Percentiles rank a stretch among this genome's conserved stretches.
phyloP scores from a whole-genome alignment of 495 filamentous ascomycete species.

The Terfezia claveryi region DNA sequence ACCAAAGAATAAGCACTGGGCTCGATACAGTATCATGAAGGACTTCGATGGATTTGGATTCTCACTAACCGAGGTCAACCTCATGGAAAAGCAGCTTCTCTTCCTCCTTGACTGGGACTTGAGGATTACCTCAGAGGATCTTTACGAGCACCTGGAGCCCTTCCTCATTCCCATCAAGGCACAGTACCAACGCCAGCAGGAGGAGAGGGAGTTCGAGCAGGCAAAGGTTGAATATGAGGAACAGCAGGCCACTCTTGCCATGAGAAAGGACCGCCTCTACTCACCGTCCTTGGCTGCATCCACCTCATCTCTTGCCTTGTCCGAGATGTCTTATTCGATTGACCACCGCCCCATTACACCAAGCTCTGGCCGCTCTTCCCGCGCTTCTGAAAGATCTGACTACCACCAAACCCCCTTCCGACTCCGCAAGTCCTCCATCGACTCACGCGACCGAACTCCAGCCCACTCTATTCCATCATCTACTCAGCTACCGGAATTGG shows the following conservation, averaged over 20 bases:
- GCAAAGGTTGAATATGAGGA: conserved; percentile 5
- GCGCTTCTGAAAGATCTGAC: conserved; percentile 13
- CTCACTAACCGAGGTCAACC: conserved; percentile 80
- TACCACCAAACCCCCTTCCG: conserved; percentile 7
- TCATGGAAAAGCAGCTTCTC: conserved; percentile 95
- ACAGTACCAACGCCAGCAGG: conserved; percentile 21
- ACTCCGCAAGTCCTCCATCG: neutral
- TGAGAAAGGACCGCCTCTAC: neutral
- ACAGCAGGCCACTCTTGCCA: conserved; percentile 7
- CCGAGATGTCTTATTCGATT: neutral
- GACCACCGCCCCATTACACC: neutral
- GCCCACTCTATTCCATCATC: conserved; percentile 13
- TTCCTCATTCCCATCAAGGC: conserved; percentile 63
- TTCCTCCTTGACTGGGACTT: conserved; percentile 88
- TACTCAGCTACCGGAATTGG: conserved; percentile 9
- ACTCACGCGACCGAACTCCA: conserved; percentile 10
- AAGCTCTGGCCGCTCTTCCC: conserved; percentile 12
- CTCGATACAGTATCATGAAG: conserved; percentile 59
- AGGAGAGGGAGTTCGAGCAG: conserved; percentile 23
- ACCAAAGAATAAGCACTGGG: conserved; percentile 99
- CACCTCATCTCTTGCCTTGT: neutral
- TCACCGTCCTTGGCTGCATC: neutral
- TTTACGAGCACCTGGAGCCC: conserved; percentile 65
- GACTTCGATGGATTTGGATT: conserved; percentile 71
- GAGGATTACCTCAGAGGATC: conserved; percentile 58